These are phyloP conservation scores for Pichia exigua DNA, from an alignment of 805 yeast species.

Conservation along the genomic window DNA sequence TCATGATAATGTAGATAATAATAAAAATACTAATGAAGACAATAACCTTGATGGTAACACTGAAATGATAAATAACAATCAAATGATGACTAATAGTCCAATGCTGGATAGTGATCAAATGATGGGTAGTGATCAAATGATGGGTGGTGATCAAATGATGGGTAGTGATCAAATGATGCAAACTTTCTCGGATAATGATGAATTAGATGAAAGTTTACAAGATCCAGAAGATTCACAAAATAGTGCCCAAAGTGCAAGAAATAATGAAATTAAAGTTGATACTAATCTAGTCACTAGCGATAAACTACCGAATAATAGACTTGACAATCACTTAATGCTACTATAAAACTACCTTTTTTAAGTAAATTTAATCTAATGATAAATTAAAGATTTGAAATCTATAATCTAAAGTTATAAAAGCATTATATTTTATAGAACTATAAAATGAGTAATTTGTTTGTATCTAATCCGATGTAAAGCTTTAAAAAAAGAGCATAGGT, in stretches of 20 bases:
- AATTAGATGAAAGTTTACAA: background rate
- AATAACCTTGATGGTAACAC: background rate
- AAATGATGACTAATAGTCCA: background rate
- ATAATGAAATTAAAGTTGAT: too few relatives aligned
- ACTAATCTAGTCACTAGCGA: too few relatives aligned
- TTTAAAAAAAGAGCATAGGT: background rate
- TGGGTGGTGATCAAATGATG: too few relatives aligned
- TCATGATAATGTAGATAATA: constrained; percentile 14
- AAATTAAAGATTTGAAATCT: background rate
- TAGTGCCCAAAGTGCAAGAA: background rate
- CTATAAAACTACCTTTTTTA: background rate
- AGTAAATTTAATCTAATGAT: background rate
- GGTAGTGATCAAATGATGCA: background rate
- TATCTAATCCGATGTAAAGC: background rate
- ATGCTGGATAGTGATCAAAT: too few relatives aligned
- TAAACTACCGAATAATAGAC: too few relatives aligned
- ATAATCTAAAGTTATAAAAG: background rate
- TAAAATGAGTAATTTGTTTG: background rate
- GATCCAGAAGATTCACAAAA: background rate
- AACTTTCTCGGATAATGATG: background rate
- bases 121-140: background rate
- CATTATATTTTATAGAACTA: background rate
- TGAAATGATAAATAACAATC: too few relatives aligned
- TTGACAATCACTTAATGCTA: too few relatives aligned
- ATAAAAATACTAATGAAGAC: background rate